Conservation (phyloP, 2,329 filamentous ascomycete species). For the Colletotrichum nymphaeae region DNA sequence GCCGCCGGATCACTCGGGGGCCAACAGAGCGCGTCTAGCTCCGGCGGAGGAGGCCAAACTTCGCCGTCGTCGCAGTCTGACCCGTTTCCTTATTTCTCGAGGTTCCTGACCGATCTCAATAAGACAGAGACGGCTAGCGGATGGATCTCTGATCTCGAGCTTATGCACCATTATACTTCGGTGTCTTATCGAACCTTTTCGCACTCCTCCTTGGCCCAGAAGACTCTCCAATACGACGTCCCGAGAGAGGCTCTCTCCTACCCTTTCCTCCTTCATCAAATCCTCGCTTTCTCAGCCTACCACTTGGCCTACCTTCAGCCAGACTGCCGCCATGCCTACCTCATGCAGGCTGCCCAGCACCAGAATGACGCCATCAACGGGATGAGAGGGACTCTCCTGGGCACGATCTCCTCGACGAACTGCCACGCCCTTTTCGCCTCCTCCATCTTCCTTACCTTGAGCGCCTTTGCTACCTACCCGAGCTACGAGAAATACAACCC, state of each 20-base stretch:
- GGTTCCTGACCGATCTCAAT: slow-evolving; percentile 39
- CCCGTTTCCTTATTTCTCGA: slow-evolving; percentile 40
- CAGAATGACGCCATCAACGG: slow-evolving; percentile 47
- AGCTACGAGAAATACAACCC: slow-evolving; percentile 32
- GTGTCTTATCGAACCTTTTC: slow-evolving; percentile 42
- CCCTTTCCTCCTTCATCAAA: slow-evolving; percentile 45
- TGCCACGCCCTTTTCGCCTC: slow-evolving; percentile 48
- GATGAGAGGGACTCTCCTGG: slow-evolving; percentile 41
- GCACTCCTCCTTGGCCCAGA: slow-evolving; percentile 39
- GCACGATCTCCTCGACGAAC: slow-evolving; percentile 41
- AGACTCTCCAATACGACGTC: slow-evolving; percentile 41
- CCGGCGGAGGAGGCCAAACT: slow-evolving; percentile 1
- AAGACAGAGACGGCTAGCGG: slow-evolving; percentile 37
- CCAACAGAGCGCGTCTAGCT: slow-evolving; percentile 10
- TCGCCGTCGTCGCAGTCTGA: slow-evolving; percentile 24
- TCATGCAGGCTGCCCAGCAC: slow-evolving; percentile 46
- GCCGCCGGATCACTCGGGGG: slow-evolving; percentile 23
- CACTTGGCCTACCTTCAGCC: slow-evolving; percentile 45
- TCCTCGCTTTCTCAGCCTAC: slow-evolving; percentile 46
- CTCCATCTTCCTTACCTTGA: slow-evolving; percentile 46
- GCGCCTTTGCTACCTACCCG: slow-evolving; percentile 45
- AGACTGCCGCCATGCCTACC: slow-evolving; percentile 39
- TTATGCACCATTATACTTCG: slow-evolving; percentile 50
- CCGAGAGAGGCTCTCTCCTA: slow-evolving; percentile 43
- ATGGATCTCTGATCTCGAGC: slow-evolving; percentile 50